Percentiles rank a stretch among this genome's conserved stretches.
Evolutionary conservation across 1,139 yeast species (phyloP).

Genomic region (Lodderomyces metapsilosis): DNA sequence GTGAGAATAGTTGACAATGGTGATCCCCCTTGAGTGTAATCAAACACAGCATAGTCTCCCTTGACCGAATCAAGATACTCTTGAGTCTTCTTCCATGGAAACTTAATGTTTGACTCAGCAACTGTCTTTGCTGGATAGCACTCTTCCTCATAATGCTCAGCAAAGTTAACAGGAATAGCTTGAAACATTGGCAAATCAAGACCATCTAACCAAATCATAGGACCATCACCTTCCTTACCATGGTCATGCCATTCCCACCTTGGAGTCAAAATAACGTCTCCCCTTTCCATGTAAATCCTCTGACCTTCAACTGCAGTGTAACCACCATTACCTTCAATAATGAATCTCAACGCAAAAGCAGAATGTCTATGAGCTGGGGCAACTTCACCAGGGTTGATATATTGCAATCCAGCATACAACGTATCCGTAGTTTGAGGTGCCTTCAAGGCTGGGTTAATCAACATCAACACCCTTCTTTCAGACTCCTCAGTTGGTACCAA

Average conservation of each 20-base stretch:
- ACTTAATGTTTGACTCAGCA: constrained; percentile 1
- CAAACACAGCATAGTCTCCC: neutral
- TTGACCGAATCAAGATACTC: neutral
- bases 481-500: neutral
- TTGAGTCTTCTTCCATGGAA: constrained; percentile 1
- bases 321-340: constrained; percentile 1
- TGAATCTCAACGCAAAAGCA: constrained; percentile 1
- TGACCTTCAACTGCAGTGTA: constrained; percentile 1
- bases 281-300: neutral
- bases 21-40: neutral
- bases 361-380: constrained; percentile 2
- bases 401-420: constrained; percentile 1
- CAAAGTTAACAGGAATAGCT: neutral
- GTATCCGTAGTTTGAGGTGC: neutral
- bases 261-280: neutral
- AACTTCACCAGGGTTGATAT: neutral
- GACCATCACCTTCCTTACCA: constrained; percentile 2
- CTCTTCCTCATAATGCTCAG: neutral
- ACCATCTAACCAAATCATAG: constrained; percentile 2
- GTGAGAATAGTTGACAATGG: constrained; percentile 2
- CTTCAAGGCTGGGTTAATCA: constrained; percentile 1
- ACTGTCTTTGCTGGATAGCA: neutral
- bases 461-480: neutral
- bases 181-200: constrained; percentile 2
- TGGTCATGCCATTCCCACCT: constrained; percentile 2